Conservation (phyloP, 768 basidiomycete genomes). For the Rhodotorula taiwanensis region DNA sequence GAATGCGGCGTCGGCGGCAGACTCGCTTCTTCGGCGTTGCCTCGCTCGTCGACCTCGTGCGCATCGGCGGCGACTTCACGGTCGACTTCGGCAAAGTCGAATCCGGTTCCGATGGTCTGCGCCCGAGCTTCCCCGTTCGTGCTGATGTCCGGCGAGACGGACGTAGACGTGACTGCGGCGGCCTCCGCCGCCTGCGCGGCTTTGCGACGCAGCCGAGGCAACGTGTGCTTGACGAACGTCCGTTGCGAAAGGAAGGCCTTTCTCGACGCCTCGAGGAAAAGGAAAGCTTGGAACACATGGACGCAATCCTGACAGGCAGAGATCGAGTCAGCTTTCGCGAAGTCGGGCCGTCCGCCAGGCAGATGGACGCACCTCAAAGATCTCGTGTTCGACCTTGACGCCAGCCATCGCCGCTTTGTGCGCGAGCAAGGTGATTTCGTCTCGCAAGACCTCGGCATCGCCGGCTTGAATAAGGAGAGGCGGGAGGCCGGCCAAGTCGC, state of each 20-base stretch:
- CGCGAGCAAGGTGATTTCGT: conserved; percentile 83
- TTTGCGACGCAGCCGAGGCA: conserved; percentile 20
- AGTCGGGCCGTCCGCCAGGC: background rate
- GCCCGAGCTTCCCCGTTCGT: too few species aligned
- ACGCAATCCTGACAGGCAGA: conserved; percentile 72
- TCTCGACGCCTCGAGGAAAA: conserved; percentile 40
- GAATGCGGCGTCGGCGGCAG: conserved; percentile 18
- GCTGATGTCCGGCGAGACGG: background rate
- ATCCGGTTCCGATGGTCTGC: background rate
- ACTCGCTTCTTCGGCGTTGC: conserved; percentile 23
- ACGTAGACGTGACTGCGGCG: too few species aligned
- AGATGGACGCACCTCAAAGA: conserved; percentile 42
- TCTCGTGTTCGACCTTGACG: conserved; percentile 77
- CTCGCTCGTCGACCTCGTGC: conserved; percentile 30
- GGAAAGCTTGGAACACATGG: conserved; percentile 41
- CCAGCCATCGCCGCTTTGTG: conserved; percentile 86
- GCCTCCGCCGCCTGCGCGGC: background rate
- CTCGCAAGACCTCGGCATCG: conserved; percentile 89
- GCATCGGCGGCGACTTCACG: conserved; percentile 27
- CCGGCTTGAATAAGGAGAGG: conserved; percentile 87
- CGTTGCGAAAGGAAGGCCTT: conserved; percentile 40
- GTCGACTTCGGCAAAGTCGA: conserved; percentile 31
- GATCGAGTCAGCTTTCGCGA: background rate
- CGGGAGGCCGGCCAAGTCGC: conserved; percentile 75
- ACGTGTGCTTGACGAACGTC: conserved; percentile 37